Evolutionary conservation across 2,329 filamentous ascomycete species (phyloP).

Genomic region (Xylaria digitata): DNA sequence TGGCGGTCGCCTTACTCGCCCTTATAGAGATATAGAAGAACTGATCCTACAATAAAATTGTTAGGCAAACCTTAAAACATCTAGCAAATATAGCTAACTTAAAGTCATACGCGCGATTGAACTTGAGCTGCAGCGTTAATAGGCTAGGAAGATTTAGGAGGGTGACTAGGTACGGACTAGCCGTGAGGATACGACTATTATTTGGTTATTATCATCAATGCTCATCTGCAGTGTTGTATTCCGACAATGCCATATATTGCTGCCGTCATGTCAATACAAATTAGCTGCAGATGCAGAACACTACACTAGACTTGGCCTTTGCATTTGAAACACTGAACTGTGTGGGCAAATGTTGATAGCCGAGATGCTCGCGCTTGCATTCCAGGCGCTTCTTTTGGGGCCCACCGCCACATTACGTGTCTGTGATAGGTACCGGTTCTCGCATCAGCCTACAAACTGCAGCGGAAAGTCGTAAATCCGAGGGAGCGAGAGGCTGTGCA

Average conservation of each 20-base stretch:
- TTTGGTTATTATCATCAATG: background rate
- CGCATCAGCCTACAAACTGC: background rate
- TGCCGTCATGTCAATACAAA: conserved; percentile 12
- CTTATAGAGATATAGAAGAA: background rate
- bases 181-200: background rate
- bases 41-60: background rate
- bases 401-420: conserved; percentile 15
- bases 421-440: background rate
- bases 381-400: background rate
- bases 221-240: conserved; percentile 22
- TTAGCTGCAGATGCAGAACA: conserved; percentile 4
- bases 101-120: conserved; percentile 17
- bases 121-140: conserved; percentile 19
- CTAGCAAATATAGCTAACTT: conserved; percentile 13
- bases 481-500: background rate
- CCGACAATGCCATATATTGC: conserved; percentile 5
- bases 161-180: background rate
- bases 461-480: background rate
- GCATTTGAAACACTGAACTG: conserved; percentile 27
- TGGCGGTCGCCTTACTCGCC: background rate
- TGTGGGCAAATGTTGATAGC: conserved; percentile 22
- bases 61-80: conserved; percentile 4
- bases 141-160: conserved; percentile 28
- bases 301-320: conserved; percentile 13
- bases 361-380: background rate